A percentile compares a stretch with the other conserved stretches of the same genome.
phyloP scores from a whole-genome alignment of 441 rosid genomes.

The Pelargonium fulgidum region DNA sequence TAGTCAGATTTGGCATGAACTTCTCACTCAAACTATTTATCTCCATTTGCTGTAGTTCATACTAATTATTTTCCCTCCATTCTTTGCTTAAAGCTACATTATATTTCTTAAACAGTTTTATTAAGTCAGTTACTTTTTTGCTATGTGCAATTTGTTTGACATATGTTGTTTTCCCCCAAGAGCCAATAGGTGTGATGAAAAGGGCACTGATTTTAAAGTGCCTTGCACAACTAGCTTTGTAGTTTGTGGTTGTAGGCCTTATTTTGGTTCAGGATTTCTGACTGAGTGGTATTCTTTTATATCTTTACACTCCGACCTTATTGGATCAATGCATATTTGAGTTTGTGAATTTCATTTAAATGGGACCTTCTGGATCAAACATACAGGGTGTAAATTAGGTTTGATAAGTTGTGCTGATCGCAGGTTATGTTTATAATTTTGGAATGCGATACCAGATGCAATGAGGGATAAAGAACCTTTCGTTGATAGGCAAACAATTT shows the following conservation, averaged over 20 bases:
- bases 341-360: not conserved
- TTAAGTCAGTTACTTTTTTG: not conserved
- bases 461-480: too few relatives aligned
- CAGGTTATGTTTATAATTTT: not conserved
- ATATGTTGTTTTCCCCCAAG: not conserved
- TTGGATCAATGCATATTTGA: not conserved
- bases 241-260: not conserved
- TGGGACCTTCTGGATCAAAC: not conserved
- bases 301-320: not conserved
- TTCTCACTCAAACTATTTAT: constrained; percentile 18
- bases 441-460: not conserved
- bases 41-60: not conserved
- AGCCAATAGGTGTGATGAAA: not conserved
- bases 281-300: not conserved
- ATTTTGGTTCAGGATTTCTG: constrained; percentile 3
- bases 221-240: not conserved
- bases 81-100: not conserved
- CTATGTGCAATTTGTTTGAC: not conserved
- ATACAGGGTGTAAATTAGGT: not conserved
- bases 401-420: not conserved
- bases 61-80: not conserved
- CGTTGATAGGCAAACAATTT: too few relatives aligned
- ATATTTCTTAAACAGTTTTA: not conserved
- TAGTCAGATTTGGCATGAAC: constrained; percentile 67
- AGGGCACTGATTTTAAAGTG: not conserved